These are phyloP conservation scores for Dactylonectria macrodidyma DNA, from an alignment of 2,329 filamentous ascomycete species.

Conservation along the genomic window DNA sequence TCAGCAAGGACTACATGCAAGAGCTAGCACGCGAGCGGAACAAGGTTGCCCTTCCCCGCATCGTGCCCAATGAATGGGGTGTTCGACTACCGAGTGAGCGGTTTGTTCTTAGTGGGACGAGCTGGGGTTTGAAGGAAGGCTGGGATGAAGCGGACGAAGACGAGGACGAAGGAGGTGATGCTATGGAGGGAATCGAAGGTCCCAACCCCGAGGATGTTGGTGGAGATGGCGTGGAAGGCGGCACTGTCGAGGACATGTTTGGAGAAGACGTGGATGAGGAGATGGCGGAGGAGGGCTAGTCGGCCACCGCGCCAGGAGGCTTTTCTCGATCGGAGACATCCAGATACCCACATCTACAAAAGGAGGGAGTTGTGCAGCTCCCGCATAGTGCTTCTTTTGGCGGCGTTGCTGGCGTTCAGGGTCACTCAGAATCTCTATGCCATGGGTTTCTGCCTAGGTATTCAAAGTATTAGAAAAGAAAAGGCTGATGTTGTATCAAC, in stretches of 20 bases:
- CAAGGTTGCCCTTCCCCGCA: conserved; percentile 74
- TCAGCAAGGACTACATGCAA: conserved; percentile 82
- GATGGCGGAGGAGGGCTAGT: conserved; percentile 62
- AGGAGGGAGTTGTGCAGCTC: conserved; percentile 16
- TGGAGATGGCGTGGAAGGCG: conserved; percentile 64
- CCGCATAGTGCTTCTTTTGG: conserved; percentile 1
- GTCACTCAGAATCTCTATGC: conserved; percentile 3
- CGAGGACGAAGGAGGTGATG: conserved; percentile 61
- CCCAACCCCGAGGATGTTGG: conserved; percentile 59
- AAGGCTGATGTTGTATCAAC: neutral
- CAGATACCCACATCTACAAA: conserved; percentile 8
- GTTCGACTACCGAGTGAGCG: conserved; percentile 77
- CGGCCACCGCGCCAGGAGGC: conserved; percentile 19
- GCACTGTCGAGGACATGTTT: conserved; percentile 69
- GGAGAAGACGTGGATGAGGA: conserved; percentile 70
- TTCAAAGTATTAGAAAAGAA: conserved; percentile 3
- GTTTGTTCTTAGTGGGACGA: conserved; percentile 76
- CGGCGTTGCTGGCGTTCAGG: conserved; percentile 42
- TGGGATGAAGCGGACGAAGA: conserved; percentile 67
- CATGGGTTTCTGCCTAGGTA: conserved; percentile 14
- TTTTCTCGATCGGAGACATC: neutral
- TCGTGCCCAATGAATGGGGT: conserved; percentile 77
- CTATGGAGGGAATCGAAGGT: conserved; percentile 65
- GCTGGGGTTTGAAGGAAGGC: conserved; percentile 74
- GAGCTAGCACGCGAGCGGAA: conserved; percentile 82